Evolutionary conservation across 2,329 filamentous ascomycete species (phyloP).

Genomic region (Hawksworthiomyces lignivorus): DNA sequence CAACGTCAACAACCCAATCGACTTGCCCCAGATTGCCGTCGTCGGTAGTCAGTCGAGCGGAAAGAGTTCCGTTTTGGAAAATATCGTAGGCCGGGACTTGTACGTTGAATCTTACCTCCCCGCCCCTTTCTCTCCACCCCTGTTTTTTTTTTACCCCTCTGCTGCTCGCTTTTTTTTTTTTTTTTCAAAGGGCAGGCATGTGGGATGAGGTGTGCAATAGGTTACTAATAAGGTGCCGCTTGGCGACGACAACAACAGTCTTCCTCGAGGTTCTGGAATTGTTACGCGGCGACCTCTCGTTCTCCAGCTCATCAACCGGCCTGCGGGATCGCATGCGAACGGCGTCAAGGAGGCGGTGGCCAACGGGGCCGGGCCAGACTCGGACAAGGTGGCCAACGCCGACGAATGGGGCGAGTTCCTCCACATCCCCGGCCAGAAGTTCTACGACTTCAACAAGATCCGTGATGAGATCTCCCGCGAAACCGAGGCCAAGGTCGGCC

Average conservation of each 20-base stretch:
- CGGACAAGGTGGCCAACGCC: conserved; percentile 79
- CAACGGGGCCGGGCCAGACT: conserved; percentile 46
- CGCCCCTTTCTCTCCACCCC: too few species aligned
- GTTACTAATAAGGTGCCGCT: too few species aligned
- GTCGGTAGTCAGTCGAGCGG: conserved; percentile 98
- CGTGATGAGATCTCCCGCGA: conserved; percentile 94
- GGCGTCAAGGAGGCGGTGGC: conserved; percentile 61
- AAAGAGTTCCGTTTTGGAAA: conserved; percentile 98
- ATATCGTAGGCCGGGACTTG: conserved; percentile 98
- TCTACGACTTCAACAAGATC: conserved; percentile 91
- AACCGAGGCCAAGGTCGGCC: conserved; percentile 58
- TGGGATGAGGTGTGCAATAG: not conserved
- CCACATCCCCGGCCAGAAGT: conserved; percentile 86
- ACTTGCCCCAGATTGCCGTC: conserved; percentile 95
- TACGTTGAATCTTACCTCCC: too few species aligned
- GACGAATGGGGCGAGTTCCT: conserved; percentile 99
- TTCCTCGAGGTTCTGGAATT: conserved; percentile 95
- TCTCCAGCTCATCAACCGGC: conserved; percentile 93
- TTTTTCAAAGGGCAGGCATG: too few species aligned
- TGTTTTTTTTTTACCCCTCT: too few species aligned
- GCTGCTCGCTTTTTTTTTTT: too few species aligned
- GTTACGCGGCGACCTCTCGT: conserved; percentile 93
- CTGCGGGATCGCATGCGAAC: conserved; percentile 58
- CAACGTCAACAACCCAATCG: conserved; percentile 98
- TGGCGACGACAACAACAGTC: conserved; percentile 42